A percentile compares a stretch with the other conserved stretches of the same genome.
These are phyloP conservation scores for Aspergillus sp. DNA, from an alignment of 2,329 filamentous ascomycete species.

Conservation along the genomic window DNA sequence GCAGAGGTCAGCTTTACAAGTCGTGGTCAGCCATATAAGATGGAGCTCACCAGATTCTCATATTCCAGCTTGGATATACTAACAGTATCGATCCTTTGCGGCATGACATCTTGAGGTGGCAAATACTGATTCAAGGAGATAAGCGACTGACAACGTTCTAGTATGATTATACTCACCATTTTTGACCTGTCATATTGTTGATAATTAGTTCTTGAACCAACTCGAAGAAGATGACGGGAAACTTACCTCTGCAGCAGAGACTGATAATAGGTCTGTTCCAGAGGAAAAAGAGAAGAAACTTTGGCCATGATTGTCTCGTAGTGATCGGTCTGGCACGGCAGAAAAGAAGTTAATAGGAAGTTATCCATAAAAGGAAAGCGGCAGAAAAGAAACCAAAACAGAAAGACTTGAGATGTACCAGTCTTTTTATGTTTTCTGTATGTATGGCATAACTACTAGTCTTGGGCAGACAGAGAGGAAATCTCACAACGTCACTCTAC, in stretches of 20 bases:
- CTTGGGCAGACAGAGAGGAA: not conserved
- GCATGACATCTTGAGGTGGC: conserved; percentile 30
- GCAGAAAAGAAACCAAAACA: not conserved
- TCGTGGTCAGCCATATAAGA: not conserved
- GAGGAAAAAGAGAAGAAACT: conserved; percentile 45
- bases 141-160: not conserved
- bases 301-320: conserved; percentile 1
- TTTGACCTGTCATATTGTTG: not conserved
- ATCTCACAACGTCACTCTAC: not conserved
- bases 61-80: conserved; percentile 57
- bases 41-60: conserved; percentile 47
- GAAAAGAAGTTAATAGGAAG: not conserved
- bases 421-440: not conserved
- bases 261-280: conserved; percentile 56
- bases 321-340: not conserved
- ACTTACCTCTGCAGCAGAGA: conserved; percentile 56
- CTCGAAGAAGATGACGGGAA: not conserved
- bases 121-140: conserved; percentile 30
- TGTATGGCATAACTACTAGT: not conserved
- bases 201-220: not conserved
- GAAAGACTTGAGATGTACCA: not conserved
- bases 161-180: not conserved
- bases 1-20: not conserved
- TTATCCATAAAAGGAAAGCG: not conserved
- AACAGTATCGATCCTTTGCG: conserved; percentile 38